Base-by-base conservation (phyloP, 164 flowering plant species). In the grape (Vitis vinifera) region DNA sequence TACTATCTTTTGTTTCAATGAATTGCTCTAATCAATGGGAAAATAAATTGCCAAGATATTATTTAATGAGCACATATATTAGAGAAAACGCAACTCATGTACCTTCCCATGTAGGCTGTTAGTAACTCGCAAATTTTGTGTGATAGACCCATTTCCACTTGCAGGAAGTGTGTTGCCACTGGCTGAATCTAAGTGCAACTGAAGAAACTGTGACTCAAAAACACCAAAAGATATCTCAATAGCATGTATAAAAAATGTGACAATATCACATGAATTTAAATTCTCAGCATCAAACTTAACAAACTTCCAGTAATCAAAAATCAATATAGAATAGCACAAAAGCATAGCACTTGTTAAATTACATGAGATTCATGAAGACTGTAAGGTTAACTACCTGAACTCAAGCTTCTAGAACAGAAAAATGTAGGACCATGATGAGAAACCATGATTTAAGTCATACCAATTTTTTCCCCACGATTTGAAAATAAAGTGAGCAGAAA, bases 31-130 rank as follows among this genome's bases (percentile, higher is more conserved):
- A 37, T 37, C 44, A 6, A 37, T 6, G 44, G 7, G 44, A 37
- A 37, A 37, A 37, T 37, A 3, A 37, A 3, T 37, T 37, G 44
- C 44, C 8, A 37, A 37, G 44, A 37, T 37, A 37, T 6, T 37
- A 37, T 37, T 37, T 37, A 3, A 37, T 37, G 44, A 37, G 7
- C 44, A 37, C 44, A 37, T 3, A 37, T 37, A 37, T 37, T 37
- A 51, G 56, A 56, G 17, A 31, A 51, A 30, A 12, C 19, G 65
- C 14, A 44, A 15, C 31, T 10, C 11, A 51, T 44, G 27, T 88
- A 95, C 99, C 97, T 95, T 93, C 67, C 99, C 96, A 68, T 90
- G 97, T 80, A 85, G 97, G 80, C 89, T 93, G 71, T 95, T 95
- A 44, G 87, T 88, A 64, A 95, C 86, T 60, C 82, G 83, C 70